Evolutionary conservation across 2,329 filamentous ascomycete species (phyloP), one percentile per base, ranked within the genome.

Genomic region (Nigrospora sphaerica): DNA sequence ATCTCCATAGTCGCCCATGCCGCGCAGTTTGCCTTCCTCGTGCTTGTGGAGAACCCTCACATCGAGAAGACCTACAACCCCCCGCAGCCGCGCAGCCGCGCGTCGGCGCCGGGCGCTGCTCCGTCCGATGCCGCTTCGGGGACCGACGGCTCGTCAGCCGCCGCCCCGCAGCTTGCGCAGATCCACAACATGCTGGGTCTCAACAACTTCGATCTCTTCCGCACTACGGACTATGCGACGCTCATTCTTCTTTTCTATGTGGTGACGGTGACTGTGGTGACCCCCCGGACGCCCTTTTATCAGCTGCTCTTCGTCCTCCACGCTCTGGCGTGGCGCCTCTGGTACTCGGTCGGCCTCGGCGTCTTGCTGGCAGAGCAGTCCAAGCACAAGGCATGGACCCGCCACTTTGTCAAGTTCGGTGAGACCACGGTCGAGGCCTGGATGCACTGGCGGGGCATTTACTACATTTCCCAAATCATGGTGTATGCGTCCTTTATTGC

Each of bases 401-500:
- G 93, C 23, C 93, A 98, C 70, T 98, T 97, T 62, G 80, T 98
- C 68, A 98, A 98, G 65, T 96, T 86, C 59, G 93, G 93, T 51
- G 93, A 97, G 64, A 90, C 80, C 50, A 84, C 84, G 3, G 85
- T 86, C 50, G 93, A 97, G 67, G 92, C 92, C 4, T 98, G 93
- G 93, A 83, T 86, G 47, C 92, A 98, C 64, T 98, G 93, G 93
- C 97, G 96, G 68, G 89, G 86, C 32, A 81, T 95, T 59, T 96
- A 96, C 60, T 89, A 98, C 62, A 75, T 97, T 54, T 95, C 88
- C 67, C 91, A 92, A 78, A 81, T 83, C 47, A 83, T 96, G 80
- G 92, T 87, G 66, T 92, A 95, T 59, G 77, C 85, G 17, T 92
- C 88, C 48, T 95, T 96, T 64, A 76, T 92, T 49, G 88, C 90